These are phyloP conservation scores for Larix sibirica DNA, from an alignment of 83 land plant species.

Conservation along the genomic window DNA sequence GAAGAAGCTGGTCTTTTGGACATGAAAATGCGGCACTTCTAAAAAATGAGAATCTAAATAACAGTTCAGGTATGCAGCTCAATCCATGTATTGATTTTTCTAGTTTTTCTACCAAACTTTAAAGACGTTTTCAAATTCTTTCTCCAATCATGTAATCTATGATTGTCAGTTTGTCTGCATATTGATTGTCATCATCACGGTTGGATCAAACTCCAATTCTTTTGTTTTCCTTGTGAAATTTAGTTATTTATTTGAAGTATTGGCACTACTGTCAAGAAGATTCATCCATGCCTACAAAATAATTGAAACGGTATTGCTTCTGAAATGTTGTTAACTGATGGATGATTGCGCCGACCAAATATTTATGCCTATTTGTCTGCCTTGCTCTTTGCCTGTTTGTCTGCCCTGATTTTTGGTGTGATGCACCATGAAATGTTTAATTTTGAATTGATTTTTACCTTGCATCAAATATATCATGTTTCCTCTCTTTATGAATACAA, in stretches of 20 bases:
- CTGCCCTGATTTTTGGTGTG: too few relatives aligned
- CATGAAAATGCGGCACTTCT: not conserved
- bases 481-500: too few relatives aligned
- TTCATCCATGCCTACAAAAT: too few relatives aligned
- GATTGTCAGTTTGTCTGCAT: not conserved
- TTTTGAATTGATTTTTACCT: too few relatives aligned
- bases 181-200: not conserved
- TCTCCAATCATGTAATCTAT: not conserved
- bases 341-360: too few relatives aligned
- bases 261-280: not conserved
- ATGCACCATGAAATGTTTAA: too few relatives aligned
- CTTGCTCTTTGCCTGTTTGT: too few relatives aligned
- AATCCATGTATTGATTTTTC: not conserved
- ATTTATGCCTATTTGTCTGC: too few relatives aligned
- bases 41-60: not conserved
- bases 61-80: not conserved
- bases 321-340: too few relatives aligned
- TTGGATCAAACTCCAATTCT: not conserved
- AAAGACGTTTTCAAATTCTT: not conserved
- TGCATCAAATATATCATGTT: too few relatives aligned
- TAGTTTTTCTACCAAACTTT: not conserved
- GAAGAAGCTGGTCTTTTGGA: constrained; percentile 12
- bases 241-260: not conserved
- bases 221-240: not conserved
- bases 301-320: too few relatives aligned